These are phyloP conservation scores for Aspergillus coremiiformis DNA, from an alignment of 495 filamentous ascomycete genomes.

Conservation along the genomic window DNA sequence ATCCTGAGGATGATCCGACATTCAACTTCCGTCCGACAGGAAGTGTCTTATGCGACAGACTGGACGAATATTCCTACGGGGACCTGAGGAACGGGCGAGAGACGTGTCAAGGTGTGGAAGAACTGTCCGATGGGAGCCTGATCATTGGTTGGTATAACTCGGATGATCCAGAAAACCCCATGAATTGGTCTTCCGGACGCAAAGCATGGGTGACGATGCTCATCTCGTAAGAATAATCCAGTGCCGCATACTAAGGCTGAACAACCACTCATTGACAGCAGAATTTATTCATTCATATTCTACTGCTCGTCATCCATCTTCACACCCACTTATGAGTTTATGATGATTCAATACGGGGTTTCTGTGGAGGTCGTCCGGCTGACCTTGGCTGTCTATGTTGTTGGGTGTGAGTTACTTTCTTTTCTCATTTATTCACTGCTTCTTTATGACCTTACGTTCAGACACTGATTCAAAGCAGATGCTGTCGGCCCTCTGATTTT, in stretches of 20 bases:
- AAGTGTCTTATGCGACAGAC: not conserved
- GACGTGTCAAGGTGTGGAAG: not conserved
- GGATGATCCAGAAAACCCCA: not conserved
- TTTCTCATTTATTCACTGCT: not conserved
- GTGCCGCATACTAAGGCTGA: not conserved
- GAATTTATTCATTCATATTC: not conserved
- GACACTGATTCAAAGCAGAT: not conserved
- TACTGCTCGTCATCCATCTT: not conserved
- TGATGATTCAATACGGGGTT: not conserved
- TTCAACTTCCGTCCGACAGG: not conserved
- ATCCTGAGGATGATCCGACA: not conserved
- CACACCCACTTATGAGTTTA: not conserved
- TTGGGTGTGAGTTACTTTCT: not conserved
- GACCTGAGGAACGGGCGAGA: not conserved
- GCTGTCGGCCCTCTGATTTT: slow-evolving; percentile 32
- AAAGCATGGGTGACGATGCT: not conserved
- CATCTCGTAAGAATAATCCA: not conserved
- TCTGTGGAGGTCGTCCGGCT: not conserved
- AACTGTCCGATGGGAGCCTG: not conserved
- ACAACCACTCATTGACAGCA: not conserved
- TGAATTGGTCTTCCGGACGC: not conserved
- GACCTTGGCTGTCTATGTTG: not conserved
- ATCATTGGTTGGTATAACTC: not conserved
- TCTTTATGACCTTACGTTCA: not conserved
- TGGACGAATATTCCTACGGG: not conserved